Base-by-base conservation (phyloP, 805 yeast genomes). In the Candida multigemmis region DNA sequence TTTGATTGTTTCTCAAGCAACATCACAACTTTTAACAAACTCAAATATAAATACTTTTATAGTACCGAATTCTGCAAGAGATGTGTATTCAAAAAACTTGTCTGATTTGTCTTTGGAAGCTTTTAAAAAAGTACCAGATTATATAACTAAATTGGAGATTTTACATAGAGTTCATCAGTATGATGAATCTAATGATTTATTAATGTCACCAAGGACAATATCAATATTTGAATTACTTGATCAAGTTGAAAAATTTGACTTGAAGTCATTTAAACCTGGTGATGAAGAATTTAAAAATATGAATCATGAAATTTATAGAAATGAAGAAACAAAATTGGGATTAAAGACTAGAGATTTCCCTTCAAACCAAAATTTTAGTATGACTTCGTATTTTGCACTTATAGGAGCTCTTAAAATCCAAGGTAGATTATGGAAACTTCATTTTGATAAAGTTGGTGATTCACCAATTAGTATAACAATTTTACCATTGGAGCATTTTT, bases 331-430 rank as follows among this genome's bases (percentile, higher is more conserved):
- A n/a, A n/a, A n/a, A n/a, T n/a, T n/a, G n/a, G n/a, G n/a, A n/a
- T 19, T 14, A 12, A 18, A 15, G 9, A 8, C 27, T n/a, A 26
- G 26, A 20, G 10, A 19, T n/a, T n/a, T n/a, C n/a, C n/a, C n/a
- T n/a, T n/a, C n/a, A n/a, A n/a, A n/a, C n/a, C n/a, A n/a, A n/a
- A n/a, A n/a, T n/a, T n/a, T n/a, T 15, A 22, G 24, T 8, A 11
- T 50, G 3, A 26, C 58, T 2, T 37, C 43, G 7, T 51, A 44
- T 25, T 36, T 52, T 27, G 68, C 79, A 0, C 53, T 70, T 14
- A 55, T 71, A 10, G 49, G 74, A 35, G 60, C 71, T 1, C 39
- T 77, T 14, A 53, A 68, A 35, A 71, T 69, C 41, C 69, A 68
- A 41, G 46, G 60, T 26, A 48, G 64, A 37, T 32, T 67, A 21